These are phyloP conservation scores for Naegleria gruberi DNA, from an alignment of 208 protist species.

Conservation along the genomic window DNA sequence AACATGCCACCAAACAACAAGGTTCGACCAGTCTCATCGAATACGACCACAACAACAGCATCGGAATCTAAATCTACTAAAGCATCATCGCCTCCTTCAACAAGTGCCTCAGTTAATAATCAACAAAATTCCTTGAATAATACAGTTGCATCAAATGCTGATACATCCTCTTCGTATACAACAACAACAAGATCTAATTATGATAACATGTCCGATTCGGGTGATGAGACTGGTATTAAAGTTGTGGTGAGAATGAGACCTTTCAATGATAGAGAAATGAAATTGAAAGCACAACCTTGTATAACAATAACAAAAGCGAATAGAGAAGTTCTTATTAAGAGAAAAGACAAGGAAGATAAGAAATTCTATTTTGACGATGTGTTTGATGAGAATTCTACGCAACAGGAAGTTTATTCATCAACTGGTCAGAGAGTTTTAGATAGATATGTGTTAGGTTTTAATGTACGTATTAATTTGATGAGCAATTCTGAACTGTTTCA, in stretches of 20 bases:
- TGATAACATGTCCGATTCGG: too few species aligned
- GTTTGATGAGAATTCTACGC: background rate
- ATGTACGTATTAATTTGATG: background rate
- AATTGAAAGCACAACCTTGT: background rate
- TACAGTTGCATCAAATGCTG: background rate
- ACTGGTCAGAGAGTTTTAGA: background rate
- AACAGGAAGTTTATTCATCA: background rate
- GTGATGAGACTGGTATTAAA: background rate
- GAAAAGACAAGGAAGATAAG: constrained; percentile 6
- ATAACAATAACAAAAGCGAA: background rate
- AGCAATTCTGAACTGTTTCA: background rate
- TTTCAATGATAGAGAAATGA: background rate
- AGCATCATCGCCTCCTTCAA: background rate
- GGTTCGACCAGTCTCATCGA: too few species aligned
- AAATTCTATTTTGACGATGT: background rate
- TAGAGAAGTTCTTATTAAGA: background rate
- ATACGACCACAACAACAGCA: background rate
- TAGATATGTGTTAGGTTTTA: background rate
- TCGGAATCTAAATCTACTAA: background rate
- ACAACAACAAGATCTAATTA: too few species aligned
- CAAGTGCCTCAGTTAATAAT: background rate
- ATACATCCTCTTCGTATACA: too few species aligned
- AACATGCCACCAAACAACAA: too few species aligned
- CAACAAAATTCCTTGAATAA: too few species aligned
- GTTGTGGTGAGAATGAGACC: background rate